phyloP scores from a whole-genome alignment of 2,329 filamentous ascomycete species.

The Mycocentrospora acerina region DNA sequence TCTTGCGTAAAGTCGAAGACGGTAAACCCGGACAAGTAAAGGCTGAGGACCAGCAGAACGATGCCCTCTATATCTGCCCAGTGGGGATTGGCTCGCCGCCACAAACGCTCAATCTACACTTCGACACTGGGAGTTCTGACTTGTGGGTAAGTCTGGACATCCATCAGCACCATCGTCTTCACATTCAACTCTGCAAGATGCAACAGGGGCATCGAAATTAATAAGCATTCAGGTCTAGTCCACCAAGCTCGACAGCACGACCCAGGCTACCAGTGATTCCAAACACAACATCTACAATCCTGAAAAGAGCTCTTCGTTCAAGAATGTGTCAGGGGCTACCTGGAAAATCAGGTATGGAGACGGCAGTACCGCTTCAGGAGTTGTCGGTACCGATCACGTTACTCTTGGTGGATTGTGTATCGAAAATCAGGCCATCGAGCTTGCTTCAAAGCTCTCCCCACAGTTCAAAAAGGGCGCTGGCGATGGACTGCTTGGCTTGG shows the following conservation, averaged over 20 bases:
- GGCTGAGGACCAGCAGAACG: slow-evolving; percentile 67
- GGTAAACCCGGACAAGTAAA: slow-evolving; percentile 53
- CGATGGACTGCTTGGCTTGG: slow-evolving; percentile 68
- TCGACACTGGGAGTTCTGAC: slow-evolving; percentile 72
- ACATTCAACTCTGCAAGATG: too few relatives aligned
- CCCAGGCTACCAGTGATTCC: too few relatives aligned
- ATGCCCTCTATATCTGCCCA: slow-evolving; percentile 64
- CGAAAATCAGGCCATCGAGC: slow-evolving; percentile 64
- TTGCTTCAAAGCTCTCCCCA: slow-evolving; percentile 60
- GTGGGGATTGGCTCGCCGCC: slow-evolving; percentile 66
- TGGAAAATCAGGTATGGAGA: slow-evolving; percentile 73
- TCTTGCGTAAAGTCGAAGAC: slow-evolving; percentile 48
- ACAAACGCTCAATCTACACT: slow-evolving; percentile 62
- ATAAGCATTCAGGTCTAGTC: slow-evolving; percentile 73
- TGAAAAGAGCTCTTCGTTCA: slow-evolving; percentile 62
- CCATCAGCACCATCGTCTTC: too few relatives aligned
- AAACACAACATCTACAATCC: too few relatives aligned
- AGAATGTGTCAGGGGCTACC: slow-evolving; percentile 48
- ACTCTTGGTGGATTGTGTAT: slow-evolving; percentile 63
- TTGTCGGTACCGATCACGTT: slow-evolving; percentile 64
- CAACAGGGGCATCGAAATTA: too few relatives aligned
- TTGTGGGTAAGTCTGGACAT: slow-evolving; percentile 56
- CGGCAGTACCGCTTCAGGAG: slow-evolving; percentile 65
- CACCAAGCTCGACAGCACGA: slow-evolving; percentile 56
- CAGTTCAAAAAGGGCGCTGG: slow-evolving; percentile 59